Base-by-base conservation (phyloP, 2,329 filamentous ascomycete species). In the Cytospora mali region DNA sequence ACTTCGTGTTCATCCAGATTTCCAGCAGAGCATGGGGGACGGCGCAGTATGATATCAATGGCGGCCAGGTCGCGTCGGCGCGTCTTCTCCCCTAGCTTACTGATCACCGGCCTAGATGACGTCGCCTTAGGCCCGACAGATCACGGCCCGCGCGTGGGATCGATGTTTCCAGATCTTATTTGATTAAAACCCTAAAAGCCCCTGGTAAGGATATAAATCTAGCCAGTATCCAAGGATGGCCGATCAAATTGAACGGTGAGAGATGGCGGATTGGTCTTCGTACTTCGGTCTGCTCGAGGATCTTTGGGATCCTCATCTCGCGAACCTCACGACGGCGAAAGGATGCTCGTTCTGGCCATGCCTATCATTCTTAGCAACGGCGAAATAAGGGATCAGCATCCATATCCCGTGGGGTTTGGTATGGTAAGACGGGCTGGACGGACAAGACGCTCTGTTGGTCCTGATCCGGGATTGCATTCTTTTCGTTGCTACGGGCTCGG, bases 91-190 rank as follows among this genome's bases (percentile, higher is more conserved):
- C 29, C 48, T 61, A 50, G 55, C 55, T 33, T 52, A 21, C 29
- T 54, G 63, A 65, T 65, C 60, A 39, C 56, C 55, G 46, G n/a
- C n/a, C 27, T 28, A 53, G 52, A 65, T 65, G 64, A 65, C 61
- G 64, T 63, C 50, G 56, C 35, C 25, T 29, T 42, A 48, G 31
- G 16, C 61, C n/a, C 56, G 61, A 55, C 48, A 54, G 64, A 65
- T 65, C 64, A 65, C 35, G 49, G 42, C 31, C 42, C 25, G 25
- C 29, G 61, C 21, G 56, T 29, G 51, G 49, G 61, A 65, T 65
- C 64, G 61, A 58, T 29, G 33, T 27, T 53, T 33, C n/a, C 54
- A 54, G 56, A 39, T 50, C 50, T 31, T 18, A 55, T 59, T 48
- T 25, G 31, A 50, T 49, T 33, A 23, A 49, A 28, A 28, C 29